These are phyloP conservation scores for Cutaneotrichosporon mucoides DNA, from an alignment of 1,284 basidiomycete genomes.

Conservation along the genomic window DNA sequence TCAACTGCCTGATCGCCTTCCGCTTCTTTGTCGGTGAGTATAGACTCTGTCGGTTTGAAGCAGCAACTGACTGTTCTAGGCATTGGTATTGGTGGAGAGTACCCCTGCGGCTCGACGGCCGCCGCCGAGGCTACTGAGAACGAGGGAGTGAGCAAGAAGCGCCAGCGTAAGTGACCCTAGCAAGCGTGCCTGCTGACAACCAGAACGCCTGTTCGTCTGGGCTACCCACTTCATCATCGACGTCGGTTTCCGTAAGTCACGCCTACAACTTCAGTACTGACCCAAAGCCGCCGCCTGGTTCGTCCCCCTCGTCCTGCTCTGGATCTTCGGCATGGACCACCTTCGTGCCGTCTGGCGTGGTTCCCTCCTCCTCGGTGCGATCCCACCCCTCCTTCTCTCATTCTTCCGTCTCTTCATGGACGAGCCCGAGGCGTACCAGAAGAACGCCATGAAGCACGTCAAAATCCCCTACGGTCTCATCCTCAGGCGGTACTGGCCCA, in stretches of 20 bases:
- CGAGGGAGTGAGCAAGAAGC: slow-evolving; percentile 60
- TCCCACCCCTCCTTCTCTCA: slow-evolving; percentile 73
- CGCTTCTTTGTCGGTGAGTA: slow-evolving; percentile 68
- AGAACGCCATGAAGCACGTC: slow-evolving; percentile 63
- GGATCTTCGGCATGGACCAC: slow-evolving; percentile 80
- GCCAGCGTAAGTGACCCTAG: slow-evolving; percentile 54
- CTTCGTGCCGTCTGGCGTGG: slow-evolving; percentile 81
- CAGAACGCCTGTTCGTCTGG: slow-evolving; percentile 66
- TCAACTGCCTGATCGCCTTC: slow-evolving; percentile 74
- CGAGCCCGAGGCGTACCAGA: slow-evolving; percentile 56
- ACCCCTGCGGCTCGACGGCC: slow-evolving; percentile 60
- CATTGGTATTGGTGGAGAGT: slow-evolving; percentile 73
- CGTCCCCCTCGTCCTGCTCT: slow-evolving; percentile 75
- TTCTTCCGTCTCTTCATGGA: slow-evolving; percentile 82
- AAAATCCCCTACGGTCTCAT: slow-evolving; percentile 63
- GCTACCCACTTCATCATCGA: slow-evolving; percentile 21
- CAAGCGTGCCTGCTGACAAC: not conserved
- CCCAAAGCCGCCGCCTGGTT: slow-evolving; percentile 62
- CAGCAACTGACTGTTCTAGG: slow-evolving; percentile 30
- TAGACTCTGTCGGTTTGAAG: too few relatives aligned
- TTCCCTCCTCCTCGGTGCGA: slow-evolving; percentile 76
- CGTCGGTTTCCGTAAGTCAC: slow-evolving; percentile 13
- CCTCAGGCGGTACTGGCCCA: slow-evolving; percentile 63
- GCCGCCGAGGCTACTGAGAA: slow-evolving; percentile 87
- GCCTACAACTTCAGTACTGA: not conserved